These are phyloP conservation scores for Penstemon barbatus DNA, from an alignment of 257 asterid species.

Conservation along the genomic window DNA sequence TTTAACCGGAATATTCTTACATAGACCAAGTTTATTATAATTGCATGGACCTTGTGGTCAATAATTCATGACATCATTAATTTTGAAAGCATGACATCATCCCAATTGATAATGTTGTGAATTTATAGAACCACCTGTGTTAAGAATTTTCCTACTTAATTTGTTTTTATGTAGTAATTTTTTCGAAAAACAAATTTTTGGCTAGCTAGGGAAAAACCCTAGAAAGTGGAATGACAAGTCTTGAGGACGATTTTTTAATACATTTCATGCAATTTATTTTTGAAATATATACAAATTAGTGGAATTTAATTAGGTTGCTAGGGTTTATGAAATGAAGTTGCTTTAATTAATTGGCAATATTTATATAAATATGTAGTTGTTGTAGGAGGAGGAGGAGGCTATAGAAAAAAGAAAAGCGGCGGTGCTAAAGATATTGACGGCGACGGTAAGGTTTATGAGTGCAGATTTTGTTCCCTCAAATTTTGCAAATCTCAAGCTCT, in stretches of 20 bases:
- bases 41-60: too few species aligned
- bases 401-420: constrained; percentile 90
- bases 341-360: constrained; percentile 48
- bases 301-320: constrained; percentile 19
- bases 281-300: constrained; percentile 10
- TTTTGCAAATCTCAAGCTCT: constrained; percentile 99
- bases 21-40: too few species aligned
- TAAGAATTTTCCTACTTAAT: background rate
- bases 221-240: constrained; percentile 40
- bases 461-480: constrained; percentile 99
- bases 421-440: constrained; percentile 54
- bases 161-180: background rate
- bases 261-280: background rate
- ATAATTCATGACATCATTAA: too few species aligned
- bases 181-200: background rate
- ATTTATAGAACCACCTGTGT: background rate
- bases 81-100: too few species aligned
- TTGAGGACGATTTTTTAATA: background rate
- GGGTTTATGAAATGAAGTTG: constrained; percentile 27
- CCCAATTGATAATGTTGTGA: too few species aligned
- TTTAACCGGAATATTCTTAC: too few species aligned
- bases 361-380: constrained; percentile 2
- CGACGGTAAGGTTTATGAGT: constrained; percentile 76
- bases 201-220: constrained; percentile 40
- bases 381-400: constrained; percentile 36